Conservation (phyloP, 805 yeast genomes). For the Naumovozyma baii region DNA sequence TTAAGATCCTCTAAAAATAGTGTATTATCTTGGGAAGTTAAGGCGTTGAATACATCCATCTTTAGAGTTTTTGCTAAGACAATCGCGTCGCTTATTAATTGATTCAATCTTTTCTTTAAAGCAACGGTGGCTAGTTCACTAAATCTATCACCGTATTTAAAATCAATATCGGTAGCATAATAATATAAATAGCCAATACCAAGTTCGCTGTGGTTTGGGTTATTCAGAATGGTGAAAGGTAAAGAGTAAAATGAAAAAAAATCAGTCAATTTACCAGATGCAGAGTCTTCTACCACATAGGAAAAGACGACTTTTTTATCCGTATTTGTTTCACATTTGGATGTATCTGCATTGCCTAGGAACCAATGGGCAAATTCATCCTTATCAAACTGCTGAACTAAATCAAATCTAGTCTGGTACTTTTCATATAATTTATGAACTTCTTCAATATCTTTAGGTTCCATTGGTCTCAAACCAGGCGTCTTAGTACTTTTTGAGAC, state of each 20-base stretch:
- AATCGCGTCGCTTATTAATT: slow-evolving; percentile 63
- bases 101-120: slow-evolving; percentile 49
- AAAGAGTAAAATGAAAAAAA: slow-evolving; percentile 82
- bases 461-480: slow-evolving; percentile 44
- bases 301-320: slow-evolving; percentile 50
- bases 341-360: slow-evolving; percentile 40
- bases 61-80: slow-evolving; percentile 54
- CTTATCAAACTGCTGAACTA: slow-evolving; percentile 54
- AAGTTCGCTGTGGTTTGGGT: slow-evolving; percentile 51
- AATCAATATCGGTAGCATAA: slow-evolving; percentile 67
- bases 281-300: slow-evolving; percentile 56
- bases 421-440: slow-evolving; percentile 48
- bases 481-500: slow-evolving; percentile 45
- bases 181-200: slow-evolving; percentile 85
- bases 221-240: slow-evolving; percentile 74
- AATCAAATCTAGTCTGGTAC: slow-evolving; percentile 62
- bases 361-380: slow-evolving; percentile 73
- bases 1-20: slow-evolving; percentile 71
- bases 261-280: slow-evolving; percentile 60
- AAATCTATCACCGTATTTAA: slow-evolving; percentile 32
- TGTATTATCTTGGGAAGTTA: slow-evolving; percentile 83
- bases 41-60: slow-evolving; percentile 89
- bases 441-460: slow-evolving; percentile 50
- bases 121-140: slow-evolving; percentile 33
- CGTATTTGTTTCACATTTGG: slow-evolving; percentile 1